Evolutionary conservation across 1,284 basidiomycete genomes (phyloP).

Genomic region (Moniliophthora roreri): DNA sequence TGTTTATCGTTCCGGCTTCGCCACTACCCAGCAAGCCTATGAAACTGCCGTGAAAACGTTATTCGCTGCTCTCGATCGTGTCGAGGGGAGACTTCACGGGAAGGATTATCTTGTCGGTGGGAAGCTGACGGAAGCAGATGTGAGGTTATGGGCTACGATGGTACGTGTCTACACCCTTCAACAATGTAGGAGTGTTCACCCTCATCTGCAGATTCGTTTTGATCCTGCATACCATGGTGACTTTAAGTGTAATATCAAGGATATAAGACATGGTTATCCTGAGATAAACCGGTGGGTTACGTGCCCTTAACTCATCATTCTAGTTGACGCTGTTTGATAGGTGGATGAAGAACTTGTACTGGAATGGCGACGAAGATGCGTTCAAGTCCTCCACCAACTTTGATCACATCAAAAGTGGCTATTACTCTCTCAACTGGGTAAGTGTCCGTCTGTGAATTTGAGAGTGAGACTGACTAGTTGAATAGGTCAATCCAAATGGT

Average conservation of each 20-base stretch:
- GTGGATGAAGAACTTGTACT: constrained; percentile 80
- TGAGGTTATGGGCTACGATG: constrained; percentile 90
- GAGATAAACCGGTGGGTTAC: constrained; percentile 56
- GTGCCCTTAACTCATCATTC: too few species aligned
- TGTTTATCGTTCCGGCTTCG: constrained; percentile 91
- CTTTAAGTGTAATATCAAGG: constrained; percentile 92
- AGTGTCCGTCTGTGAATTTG: too few species aligned
- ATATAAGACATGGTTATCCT: constrained; percentile 80
- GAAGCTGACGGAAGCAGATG: constrained; percentile 87
- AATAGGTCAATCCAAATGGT: too few species aligned
- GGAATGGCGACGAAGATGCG: constrained; percentile 75
- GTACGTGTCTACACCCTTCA: constrained; percentile 41
- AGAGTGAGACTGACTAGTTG: too few species aligned
- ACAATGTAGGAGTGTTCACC: neutral
- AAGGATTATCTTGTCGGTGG: constrained; percentile 85
- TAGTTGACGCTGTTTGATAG: too few species aligned
- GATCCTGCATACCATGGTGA: constrained; percentile 89
- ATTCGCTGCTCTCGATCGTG: constrained; percentile 78
- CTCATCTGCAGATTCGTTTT: constrained; percentile 44
- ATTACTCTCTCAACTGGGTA: constrained; percentile 42
- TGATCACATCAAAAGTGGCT: constrained; percentile 85
- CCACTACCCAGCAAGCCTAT: constrained; percentile 82
- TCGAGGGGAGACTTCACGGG: constrained; percentile 76
- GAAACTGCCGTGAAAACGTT: constrained; percentile 70
- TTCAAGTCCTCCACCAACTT: constrained; percentile 92